A percentile compares a stretch with the other conserved stretches of the same genome.
These are phyloP conservation scores for Miscanthus sacchariflorus DNA, from an alignment of 202 grass and related monocot genomes.

Conservation along the genomic window DNA sequence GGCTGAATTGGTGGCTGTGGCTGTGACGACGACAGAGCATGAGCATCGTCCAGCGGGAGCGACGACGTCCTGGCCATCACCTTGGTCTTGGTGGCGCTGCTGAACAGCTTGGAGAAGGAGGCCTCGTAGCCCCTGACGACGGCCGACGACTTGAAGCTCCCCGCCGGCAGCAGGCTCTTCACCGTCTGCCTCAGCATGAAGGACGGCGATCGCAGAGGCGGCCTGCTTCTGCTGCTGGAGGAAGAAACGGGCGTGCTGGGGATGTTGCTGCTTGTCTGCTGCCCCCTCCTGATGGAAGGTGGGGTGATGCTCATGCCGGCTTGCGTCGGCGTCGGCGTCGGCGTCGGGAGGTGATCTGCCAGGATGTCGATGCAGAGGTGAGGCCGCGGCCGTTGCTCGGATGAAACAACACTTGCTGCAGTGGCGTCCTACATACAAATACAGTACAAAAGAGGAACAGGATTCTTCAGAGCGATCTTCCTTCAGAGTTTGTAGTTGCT, in stretches of 20 bases:
- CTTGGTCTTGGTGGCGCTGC: slow-evolving; percentile 16
- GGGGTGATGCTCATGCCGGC: no score
- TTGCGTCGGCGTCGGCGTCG: slow-evolving; percentile 41
- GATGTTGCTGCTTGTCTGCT: slow-evolving; percentile 8
- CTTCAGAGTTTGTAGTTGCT: neutral
- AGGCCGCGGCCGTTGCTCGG: slow-evolving; percentile 27
- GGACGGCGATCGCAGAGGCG: slow-evolving; percentile 60
- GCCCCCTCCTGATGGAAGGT: slow-evolving; percentile 27
- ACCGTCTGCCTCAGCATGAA: slow-evolving; percentile 57
- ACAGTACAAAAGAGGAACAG: neutral
- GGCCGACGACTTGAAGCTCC: slow-evolving; percentile 67
- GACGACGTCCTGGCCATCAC: slow-evolving; percentile 64
- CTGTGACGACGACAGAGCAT: slow-evolving; percentile 1
- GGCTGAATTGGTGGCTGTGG: slow-evolving; percentile 41
- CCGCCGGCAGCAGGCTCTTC: slow-evolving; percentile 58
- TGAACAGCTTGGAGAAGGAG: slow-evolving; percentile 40
- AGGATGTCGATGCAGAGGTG: slow-evolving; percentile 79
- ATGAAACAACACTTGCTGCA: neutral
- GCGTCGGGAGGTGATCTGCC: neutral
- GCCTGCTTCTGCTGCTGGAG: slow-evolving; percentile 9
- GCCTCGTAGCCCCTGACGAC: no score
- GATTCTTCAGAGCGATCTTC: neutral
- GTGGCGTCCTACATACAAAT: neutral
- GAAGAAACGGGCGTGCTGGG: slow-evolving; percentile 27
- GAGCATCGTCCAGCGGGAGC: slow-evolving; percentile 43